Evolutionary conservation across 2,329 filamentous ascomycete species (phyloP).

Genomic region (Aspergillus intermedius): DNA sequence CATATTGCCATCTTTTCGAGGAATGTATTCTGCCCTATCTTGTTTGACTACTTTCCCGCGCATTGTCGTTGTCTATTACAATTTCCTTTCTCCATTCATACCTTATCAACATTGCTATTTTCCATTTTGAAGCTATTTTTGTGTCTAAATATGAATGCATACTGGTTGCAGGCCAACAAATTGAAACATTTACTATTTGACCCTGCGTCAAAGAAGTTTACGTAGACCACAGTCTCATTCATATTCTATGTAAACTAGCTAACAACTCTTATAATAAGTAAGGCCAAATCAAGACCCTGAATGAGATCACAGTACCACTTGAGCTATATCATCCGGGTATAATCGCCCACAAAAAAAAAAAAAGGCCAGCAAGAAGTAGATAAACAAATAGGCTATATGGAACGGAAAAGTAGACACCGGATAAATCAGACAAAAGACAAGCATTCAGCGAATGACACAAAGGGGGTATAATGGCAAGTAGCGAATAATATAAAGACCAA

Average conservation of each 20-base stretch:
- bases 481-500: background rate
- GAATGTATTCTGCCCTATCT: background rate
- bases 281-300: background rate
- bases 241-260: background rate
- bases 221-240: background rate
- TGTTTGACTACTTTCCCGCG: background rate
- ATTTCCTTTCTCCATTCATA: background rate
- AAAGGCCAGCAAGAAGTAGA: too few relatives aligned
- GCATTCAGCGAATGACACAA: slow-evolving; percentile 2
- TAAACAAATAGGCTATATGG: too few relatives aligned
- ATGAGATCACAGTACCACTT: too few relatives aligned
- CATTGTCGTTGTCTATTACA: background rate
- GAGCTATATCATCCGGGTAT: too few relatives aligned
- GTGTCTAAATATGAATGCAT: background rate
- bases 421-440: background rate
- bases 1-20: background rate
- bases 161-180: background rate
- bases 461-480: slow-evolving; percentile 10
- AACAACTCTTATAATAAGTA: background rate
- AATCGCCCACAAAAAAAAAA: too few relatives aligned
- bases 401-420: background rate
- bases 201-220: background rate
- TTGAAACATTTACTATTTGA: background rate
- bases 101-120: background rate
- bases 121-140: background rate